A percentile compares a stretch with the other conserved stretches of the same genome.
Conservation (phyloP, 345 rosid genomes). For the Citrus medica region DNA sequence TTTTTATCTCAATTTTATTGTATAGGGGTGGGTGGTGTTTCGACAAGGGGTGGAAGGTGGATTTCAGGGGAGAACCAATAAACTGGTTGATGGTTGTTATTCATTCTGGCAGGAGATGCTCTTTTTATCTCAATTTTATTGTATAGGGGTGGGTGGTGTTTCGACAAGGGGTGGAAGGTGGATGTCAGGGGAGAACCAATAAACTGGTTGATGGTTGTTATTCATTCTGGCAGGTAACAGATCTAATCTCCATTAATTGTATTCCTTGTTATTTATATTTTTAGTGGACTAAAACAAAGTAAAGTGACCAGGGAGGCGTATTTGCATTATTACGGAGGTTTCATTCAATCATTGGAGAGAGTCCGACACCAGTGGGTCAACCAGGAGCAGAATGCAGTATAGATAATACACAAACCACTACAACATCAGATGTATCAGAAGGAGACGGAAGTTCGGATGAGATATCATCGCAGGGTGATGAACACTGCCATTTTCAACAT, state of each 20-base stretch:
- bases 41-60: conserved; percentile 98
- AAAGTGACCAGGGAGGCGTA: conserved; percentile 63
- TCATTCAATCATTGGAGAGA: conserved; percentile 21
- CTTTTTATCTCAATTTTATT: neutral
- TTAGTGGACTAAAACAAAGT: conserved; percentile 1
- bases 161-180: conserved; percentile 95
- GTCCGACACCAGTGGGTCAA: conserved; percentile 13
- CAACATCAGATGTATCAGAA: conserved; percentile 40
- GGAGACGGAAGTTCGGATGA: conserved; percentile 32
- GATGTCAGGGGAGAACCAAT: conserved; percentile 96
- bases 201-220: conserved; percentile 97
- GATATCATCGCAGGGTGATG: conserved; percentile 27
- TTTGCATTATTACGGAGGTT: conserved; percentile 62
- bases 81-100: conserved; percentile 96
- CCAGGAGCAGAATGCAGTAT: conserved; percentile 24
- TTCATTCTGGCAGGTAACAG: conserved; percentile 96
- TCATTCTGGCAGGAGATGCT: conserved; percentile 99
- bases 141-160: conserved; percentile 76
- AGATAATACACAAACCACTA: conserved; percentile 22
- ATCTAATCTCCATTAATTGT: neutral
- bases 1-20: neutral
- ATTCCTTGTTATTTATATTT: neutral
- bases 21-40: conserved; percentile 78
- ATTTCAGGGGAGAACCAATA: conserved; percentile 97
- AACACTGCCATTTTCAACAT: conserved; percentile 23